These are phyloP conservation scores for Agastache rugosa DNA, from an alignment of 257 asterid genomes.

Conservation along the genomic window DNA sequence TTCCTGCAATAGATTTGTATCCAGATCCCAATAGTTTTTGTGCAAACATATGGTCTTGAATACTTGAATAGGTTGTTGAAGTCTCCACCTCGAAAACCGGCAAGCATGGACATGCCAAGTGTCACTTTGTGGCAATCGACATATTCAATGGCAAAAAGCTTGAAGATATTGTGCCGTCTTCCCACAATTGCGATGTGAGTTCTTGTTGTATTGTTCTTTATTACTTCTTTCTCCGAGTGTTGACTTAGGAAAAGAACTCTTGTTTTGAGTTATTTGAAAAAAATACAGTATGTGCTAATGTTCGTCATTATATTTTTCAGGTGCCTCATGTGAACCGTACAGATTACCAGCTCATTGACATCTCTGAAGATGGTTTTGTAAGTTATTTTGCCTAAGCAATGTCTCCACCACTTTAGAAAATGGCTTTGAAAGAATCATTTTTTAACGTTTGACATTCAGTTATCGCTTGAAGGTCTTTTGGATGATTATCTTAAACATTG, in stretches of 20 bases:
- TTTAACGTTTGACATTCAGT: too few species aligned
- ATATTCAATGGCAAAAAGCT: conserved; percentile 67
- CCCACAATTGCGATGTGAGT: conserved; percentile 71
- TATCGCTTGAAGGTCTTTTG: background rate
- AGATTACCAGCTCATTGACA: conserved; percentile 71
- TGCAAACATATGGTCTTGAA: background rate
- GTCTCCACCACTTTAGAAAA: background rate
- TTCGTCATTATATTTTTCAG: conserved; percentile 33
- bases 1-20: background rate
- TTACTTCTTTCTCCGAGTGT: background rate
- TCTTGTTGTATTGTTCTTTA: background rate
- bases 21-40: background rate
- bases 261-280: background rate
- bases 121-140: conserved; percentile 74
- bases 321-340: conserved; percentile 71
- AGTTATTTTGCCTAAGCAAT: conserved; percentile 36
- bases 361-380: conserved; percentile 88
- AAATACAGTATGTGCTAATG: too few species aligned
- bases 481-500: background rate
- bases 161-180: conserved; percentile 75
- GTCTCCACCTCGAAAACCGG: conserved; percentile 78
- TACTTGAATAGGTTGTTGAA: conserved; percentile 52
- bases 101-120: conserved; percentile 74
- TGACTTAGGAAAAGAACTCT: background rate
- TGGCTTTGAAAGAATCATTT: background rate